Percentiles rank a stretch among this genome's conserved stretches.
phyloP scores from a whole-genome alignment of 225 moss, liverwort and hornwort species.

The Physcomitrellopsis africana region DNA sequence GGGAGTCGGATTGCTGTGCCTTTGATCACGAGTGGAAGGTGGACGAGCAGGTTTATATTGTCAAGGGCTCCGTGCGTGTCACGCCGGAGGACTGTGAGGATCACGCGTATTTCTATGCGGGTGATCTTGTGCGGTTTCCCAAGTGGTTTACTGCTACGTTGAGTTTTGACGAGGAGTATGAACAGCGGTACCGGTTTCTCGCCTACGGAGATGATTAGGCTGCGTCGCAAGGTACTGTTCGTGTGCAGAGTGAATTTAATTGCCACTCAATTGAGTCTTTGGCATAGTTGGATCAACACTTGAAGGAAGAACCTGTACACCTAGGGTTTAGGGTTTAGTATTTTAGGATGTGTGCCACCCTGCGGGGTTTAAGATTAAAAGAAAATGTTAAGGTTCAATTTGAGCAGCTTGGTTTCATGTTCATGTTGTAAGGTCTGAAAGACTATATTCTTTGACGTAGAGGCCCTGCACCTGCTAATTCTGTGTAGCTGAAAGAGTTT shows the following conservation, averaged over 20 bases:
- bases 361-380: background rate
- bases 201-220: slow-evolving; percentile 76
- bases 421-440: background rate
- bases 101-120: slow-evolving; percentile 77
- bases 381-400: slow-evolving; percentile 33
- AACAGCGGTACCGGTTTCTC: slow-evolving; percentile 72
- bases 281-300: background rate
- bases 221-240: background rate
- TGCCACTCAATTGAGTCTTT: background rate
- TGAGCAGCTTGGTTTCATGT: background rate
- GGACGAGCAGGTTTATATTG: slow-evolving; percentile 79
- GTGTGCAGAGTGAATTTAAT: background rate
- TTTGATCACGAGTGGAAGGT: slow-evolving; percentile 72
- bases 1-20: slow-evolving; percentile 71
- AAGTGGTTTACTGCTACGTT: slow-evolving; percentile 78
- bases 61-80: slow-evolving; percentile 74
- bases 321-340: slow-evolving; percentile 23
- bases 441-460: background rate
- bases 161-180: slow-evolving; percentile 72
- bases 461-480: background rate
- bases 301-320: background rate
- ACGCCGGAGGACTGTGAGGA: slow-evolving; percentile 71
- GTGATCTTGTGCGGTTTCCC: slow-evolving; percentile 82
- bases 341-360: background rate
- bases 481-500: background rate